Evolutionary conservation across 768 basidiomycete species (phyloP).

Genomic region (Trametes elegans): DNA sequence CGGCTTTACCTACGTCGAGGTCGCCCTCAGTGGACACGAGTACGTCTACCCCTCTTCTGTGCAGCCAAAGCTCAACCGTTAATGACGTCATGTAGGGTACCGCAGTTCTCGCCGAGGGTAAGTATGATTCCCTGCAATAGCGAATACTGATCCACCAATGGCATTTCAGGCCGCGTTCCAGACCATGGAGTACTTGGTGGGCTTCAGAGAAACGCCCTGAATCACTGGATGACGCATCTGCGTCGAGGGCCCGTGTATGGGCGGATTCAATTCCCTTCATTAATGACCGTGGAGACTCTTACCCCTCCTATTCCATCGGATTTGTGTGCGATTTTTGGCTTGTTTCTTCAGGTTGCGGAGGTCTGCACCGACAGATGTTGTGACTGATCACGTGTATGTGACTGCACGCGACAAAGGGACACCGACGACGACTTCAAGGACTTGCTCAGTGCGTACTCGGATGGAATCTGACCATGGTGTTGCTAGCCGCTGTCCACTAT

Average conservation of each 20-base stretch:
- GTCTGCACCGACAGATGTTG: not conserved
- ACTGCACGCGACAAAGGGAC: too few relatives aligned
- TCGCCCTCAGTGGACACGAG: constrained; percentile 72
- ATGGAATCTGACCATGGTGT: too few relatives aligned
- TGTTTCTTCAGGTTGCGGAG: too few relatives aligned
- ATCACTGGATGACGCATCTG: not conserved
- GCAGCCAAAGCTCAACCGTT: not conserved
- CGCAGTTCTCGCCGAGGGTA: constrained; percentile 59
- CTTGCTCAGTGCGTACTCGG: too few relatives aligned
- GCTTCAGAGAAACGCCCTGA: constrained; percentile 40
- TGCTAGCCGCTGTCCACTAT: too few relatives aligned
- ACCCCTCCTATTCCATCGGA: too few relatives aligned
- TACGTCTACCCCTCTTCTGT: constrained; percentile 30
- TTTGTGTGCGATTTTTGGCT: too few relatives aligned
- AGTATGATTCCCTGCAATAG: not conserved
- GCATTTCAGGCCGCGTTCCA: constrained; percentile 48
- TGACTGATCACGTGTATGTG: not conserved
- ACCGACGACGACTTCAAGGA: too few relatives aligned
- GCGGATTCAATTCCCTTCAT: too few relatives aligned
- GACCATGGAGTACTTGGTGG: constrained; percentile 66
- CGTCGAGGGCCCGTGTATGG: not conserved
- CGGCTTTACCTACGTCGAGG: constrained; percentile 63
- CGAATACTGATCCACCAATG: not conserved
- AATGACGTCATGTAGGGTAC: constrained; percentile 43
- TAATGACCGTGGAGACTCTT: too few relatives aligned